Evolutionary conservation across 2,329 filamentous ascomycete species (phyloP).

Genomic region (Periconia digitata): DNA sequence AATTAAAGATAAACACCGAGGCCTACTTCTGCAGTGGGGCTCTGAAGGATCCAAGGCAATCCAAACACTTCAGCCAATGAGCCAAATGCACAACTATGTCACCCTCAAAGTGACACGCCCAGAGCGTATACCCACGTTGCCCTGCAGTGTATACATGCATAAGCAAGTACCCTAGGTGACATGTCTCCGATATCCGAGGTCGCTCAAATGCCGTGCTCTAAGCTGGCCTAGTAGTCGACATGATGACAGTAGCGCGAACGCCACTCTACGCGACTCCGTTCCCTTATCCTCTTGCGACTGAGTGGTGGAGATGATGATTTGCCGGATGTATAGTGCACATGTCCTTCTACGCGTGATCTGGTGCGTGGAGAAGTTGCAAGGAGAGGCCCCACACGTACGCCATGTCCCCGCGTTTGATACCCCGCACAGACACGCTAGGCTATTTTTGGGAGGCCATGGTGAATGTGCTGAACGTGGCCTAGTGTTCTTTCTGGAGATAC

Average conservation of each 20-base stretch:
- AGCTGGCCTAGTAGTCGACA: not conserved
- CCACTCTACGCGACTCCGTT: not conserved
- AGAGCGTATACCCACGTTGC: no score
- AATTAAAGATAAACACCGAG: not conserved
- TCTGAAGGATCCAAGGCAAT: constrained; percentile 7
- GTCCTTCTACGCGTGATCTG: constrained; percentile 13
- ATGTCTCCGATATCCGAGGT: constrained; percentile 18
- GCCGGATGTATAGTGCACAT: constrained; percentile 16
- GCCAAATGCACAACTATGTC: not conserved
- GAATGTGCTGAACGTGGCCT: not conserved
- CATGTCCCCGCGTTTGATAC: constrained; percentile 21
- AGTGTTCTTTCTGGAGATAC: not conserved
- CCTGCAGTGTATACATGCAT: not conserved
- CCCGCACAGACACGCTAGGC: constrained; percentile 20
- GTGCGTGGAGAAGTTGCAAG: not conserved
- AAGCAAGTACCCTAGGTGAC: constrained; percentile 10
- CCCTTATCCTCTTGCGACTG: not conserved
- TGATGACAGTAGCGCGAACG: not conserved
- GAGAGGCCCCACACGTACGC: constrained; percentile 23
- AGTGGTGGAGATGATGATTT: constrained; percentile 15
- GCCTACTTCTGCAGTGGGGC: constrained; percentile 14
- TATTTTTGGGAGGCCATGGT: not conserved
- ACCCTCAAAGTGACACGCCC: not conserved
- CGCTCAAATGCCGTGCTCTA: constrained; percentile 15
- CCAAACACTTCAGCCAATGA: constrained; percentile 1